Percentiles rank a stretch among this genome's conserved stretches.
phyloP scores from a whole-genome alignment of 495 filamentous ascomycete genomes.

The Chlorociboria aeruginascens region DNA sequence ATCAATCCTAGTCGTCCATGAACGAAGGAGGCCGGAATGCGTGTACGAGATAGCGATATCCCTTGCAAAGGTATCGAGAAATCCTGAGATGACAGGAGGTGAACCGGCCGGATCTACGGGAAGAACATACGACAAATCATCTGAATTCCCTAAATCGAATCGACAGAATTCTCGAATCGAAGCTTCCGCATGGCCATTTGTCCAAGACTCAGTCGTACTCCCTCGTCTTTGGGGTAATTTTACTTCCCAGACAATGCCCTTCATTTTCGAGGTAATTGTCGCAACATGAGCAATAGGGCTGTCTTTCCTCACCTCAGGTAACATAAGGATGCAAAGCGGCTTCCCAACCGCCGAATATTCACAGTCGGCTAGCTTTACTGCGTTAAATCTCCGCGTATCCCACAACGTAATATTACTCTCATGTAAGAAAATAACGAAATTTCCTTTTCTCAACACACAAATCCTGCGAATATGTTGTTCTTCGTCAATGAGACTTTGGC shows the following conservation, averaged over 20 bases:
- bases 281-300: slow-evolving; percentile 56
- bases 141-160: slow-evolving; percentile 59
- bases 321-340: slow-evolving; percentile 68
- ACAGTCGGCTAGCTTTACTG: slow-evolving; percentile 43
- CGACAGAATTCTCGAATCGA: slow-evolving; percentile 53
- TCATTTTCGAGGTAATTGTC: slow-evolving; percentile 69
- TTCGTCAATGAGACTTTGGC: slow-evolving; percentile 59
- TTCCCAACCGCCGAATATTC: slow-evolving; percentile 55
- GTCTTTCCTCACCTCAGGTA: slow-evolving; percentile 51
- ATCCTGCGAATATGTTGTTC: slow-evolving; percentile 71
- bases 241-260: slow-evolving; percentile 80
- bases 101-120: slow-evolving; percentile 86
- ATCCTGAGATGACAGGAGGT: slow-evolving; percentile 57
- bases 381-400: slow-evolving; percentile 52
- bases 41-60: slow-evolving; percentile 87
- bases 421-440: slow-evolving; percentile 73
- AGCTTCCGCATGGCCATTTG: slow-evolving; percentile 25
- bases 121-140: slow-evolving; percentile 70
- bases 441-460: slow-evolving; percentile 59
- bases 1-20: slow-evolving; percentile 77
- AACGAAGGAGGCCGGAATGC: slow-evolving; percentile 57
- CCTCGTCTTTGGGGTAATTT: slow-evolving; percentile 30
- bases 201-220: slow-evolving; percentile 12
- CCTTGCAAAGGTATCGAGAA: slow-evolving; percentile 76
- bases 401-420: slow-evolving; percentile 68